phyloP scores from a whole-genome alignment of 2,329 filamentous ascomycete genomes.

The Cladosporium sp. region DNA sequence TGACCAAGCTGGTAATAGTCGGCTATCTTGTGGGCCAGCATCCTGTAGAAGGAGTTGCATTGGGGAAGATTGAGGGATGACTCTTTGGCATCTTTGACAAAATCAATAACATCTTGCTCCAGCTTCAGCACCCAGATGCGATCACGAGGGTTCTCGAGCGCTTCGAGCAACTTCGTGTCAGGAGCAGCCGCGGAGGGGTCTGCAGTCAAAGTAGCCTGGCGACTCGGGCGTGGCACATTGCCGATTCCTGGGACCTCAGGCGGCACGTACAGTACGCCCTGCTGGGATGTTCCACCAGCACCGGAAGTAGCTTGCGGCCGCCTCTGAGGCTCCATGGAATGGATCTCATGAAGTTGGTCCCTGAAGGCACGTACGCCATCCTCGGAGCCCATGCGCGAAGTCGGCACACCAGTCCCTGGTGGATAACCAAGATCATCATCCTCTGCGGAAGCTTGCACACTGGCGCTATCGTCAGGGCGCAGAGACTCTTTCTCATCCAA shows the following conservation, averaged over 20 bases:
- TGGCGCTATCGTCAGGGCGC: constrained; percentile 91
- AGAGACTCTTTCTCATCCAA: constrained; percentile 95
- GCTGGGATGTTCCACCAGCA: constrained; percentile 14
- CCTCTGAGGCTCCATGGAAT: constrained; percentile 44
- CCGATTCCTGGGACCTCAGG: constrained; percentile 28
- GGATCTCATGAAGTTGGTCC: constrained; percentile 53
- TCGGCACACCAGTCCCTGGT: constrained; percentile 62
- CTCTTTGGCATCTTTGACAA: constrained; percentile 89
- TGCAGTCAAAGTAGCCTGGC: constrained; percentile 1
- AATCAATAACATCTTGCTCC: constrained; percentile 89
- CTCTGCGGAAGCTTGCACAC: constrained; percentile 74
- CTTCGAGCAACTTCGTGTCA: constrained; percentile 90
- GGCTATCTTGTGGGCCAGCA: constrained; percentile 91
- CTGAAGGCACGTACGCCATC: constrained; percentile 58
- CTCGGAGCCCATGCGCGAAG: constrained; percentile 79
- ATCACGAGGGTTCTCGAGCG: constrained; percentile 82
- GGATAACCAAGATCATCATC: constrained; percentile 70
- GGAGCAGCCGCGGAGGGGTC: constrained; percentile 47
- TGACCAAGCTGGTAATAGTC: constrained; percentile 98
- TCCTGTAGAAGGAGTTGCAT: constrained; percentile 91
- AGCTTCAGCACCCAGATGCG: constrained; percentile 81
- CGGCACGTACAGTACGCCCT: constrained; percentile 32
- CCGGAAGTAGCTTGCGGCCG: constrained; percentile 14
- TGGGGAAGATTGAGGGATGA: constrained; percentile 87
- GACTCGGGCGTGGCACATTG: constrained; percentile 20